A percentile compares a stretch with the other conserved stretches of the same genome.
Conservation (phyloP, 2,329 filamentous ascomycete species). For the Lasiodiplodia theobromae region DNA sequence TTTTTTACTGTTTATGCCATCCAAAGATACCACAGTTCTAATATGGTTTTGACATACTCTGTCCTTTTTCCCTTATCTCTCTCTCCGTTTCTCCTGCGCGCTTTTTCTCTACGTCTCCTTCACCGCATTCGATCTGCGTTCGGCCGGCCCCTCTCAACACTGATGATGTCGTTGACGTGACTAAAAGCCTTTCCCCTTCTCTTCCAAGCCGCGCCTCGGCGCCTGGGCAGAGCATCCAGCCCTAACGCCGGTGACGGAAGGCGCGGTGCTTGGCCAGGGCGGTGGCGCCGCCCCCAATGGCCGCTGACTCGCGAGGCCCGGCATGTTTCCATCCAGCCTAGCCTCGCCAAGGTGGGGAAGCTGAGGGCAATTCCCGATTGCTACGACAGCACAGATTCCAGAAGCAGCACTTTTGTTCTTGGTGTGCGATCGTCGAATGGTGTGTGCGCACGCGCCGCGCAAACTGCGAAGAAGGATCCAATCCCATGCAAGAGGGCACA, state of each 20-base stretch:
- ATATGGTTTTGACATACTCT: background rate
- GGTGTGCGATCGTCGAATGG: background rate
- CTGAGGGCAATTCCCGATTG: background rate
- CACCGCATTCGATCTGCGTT: background rate
- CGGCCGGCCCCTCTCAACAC: background rate
- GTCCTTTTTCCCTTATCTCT: background rate
- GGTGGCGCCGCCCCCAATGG: background rate
- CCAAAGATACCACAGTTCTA: slow-evolving; percentile 22
- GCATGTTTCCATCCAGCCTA: background rate
- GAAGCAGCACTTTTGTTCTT: background rate
- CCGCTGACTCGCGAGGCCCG: background rate
- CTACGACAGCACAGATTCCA: background rate
- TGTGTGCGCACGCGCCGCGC: background rate
- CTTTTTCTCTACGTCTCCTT: background rate
- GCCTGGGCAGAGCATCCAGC: background rate
- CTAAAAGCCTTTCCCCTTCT: slow-evolving; percentile 10
- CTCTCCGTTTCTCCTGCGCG: background rate
- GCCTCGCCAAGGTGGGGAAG: background rate
- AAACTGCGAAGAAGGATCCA: background rate
- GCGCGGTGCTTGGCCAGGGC: slow-evolving; percentile 15
- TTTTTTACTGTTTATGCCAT: slow-evolving; percentile 5
- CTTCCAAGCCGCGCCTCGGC: slow-evolving; percentile 1
- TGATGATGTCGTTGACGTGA: slow-evolving; percentile 4
- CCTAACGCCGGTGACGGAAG: slow-evolving; percentile 12
- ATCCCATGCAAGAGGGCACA: background rate